Evolutionary conservation across 2,329 filamentous ascomycete species (phyloP).

Genomic region (Ceratocystis diversiconidia): DNA sequence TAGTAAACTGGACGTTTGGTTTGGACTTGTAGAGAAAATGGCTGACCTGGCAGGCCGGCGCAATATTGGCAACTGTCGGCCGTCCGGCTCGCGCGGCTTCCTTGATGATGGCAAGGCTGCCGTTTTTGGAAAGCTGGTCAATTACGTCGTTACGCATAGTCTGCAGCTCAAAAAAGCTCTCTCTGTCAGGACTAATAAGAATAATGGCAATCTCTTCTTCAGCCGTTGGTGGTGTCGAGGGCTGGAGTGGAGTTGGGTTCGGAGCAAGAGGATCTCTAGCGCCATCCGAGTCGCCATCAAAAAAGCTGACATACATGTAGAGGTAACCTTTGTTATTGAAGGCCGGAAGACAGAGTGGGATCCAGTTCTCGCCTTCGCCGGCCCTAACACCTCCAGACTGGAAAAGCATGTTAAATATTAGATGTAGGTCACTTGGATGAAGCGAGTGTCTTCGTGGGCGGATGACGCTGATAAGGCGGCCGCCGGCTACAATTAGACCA

Average conservation of each 20-base stretch:
- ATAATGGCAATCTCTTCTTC: slow-evolving; percentile 79
- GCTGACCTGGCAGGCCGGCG: slow-evolving; percentile 64
- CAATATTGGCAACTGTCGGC: slow-evolving; percentile 56
- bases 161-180: slow-evolving; percentile 82
- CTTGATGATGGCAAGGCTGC: slow-evolving; percentile 60
- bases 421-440: slow-evolving; percentile 85
- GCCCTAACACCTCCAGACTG: slow-evolving; percentile 85
- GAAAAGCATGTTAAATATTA: slow-evolving; percentile 99
- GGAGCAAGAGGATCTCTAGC: background rate
- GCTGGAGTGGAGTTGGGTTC: background rate
- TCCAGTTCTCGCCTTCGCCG: slow-evolving; percentile 89
- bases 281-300: slow-evolving; percentile 41
- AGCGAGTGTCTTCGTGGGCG: slow-evolving; percentile 87
- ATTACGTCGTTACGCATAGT: slow-evolving; percentile 51
- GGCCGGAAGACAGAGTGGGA: slow-evolving; percentile 84
- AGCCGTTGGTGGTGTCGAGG: slow-evolving; percentile 34
- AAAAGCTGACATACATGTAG: slow-evolving; percentile 98
- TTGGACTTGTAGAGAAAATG: slow-evolving; percentile 96
- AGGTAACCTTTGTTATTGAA: slow-evolving; percentile 96
- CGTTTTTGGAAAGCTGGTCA: slow-evolving; percentile 59
- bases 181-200: slow-evolving; percentile 81
- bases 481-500: slow-evolving; percentile 82
- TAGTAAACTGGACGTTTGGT: slow-evolving; percentile 88
- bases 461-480: slow-evolving; percentile 85
- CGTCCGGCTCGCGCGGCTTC: slow-evolving; percentile 57